A percentile compares a stretch with the other conserved stretches of the same genome.
These are phyloP conservation scores for Vaccinium vitisidaea DNA, from an alignment of 148 eudicot genomes.

Conservation along the genomic window DNA sequence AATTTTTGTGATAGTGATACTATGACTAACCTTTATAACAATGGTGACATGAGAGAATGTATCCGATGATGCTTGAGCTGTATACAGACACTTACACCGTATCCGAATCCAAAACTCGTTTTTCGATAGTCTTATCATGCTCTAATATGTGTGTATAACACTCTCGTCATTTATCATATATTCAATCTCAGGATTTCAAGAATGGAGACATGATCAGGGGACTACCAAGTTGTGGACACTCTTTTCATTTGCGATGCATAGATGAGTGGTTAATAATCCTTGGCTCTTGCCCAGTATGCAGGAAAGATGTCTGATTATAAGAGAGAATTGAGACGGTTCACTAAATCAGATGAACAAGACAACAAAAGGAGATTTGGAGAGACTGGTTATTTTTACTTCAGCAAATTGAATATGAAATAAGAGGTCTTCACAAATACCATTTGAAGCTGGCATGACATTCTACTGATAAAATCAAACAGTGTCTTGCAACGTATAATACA, in stretches of 20 bases:
- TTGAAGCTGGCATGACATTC: no score
- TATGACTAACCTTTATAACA: neutral
- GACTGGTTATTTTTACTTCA: neutral
- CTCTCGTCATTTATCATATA: neutral
- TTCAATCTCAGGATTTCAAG: constrained; percentile 26
- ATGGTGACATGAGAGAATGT: neutral
- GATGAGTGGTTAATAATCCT: constrained; percentile 42
- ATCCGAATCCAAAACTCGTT: neutral
- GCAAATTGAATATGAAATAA: no score
- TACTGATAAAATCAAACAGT: no score
- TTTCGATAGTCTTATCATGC: neutral
- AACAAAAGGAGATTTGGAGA: neutral
- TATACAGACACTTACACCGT: neutral
- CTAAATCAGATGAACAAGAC: neutral
- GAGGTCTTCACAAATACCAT: no score
- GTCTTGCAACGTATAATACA: no score
- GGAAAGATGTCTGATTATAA: constrained; percentile 26
- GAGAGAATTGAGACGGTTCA: neutral
- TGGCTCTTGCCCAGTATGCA: constrained; percentile 49
- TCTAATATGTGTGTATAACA: neutral
- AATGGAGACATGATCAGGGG: constrained; percentile 34
- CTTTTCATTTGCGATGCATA: constrained; percentile 40
- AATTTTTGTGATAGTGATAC: no score
- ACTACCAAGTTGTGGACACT: constrained; percentile 40
- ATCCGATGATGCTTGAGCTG: neutral